Conservation (phyloP, 176 grass and related monocot genomes). For the Echinochloa phyllopogon region DNA sequence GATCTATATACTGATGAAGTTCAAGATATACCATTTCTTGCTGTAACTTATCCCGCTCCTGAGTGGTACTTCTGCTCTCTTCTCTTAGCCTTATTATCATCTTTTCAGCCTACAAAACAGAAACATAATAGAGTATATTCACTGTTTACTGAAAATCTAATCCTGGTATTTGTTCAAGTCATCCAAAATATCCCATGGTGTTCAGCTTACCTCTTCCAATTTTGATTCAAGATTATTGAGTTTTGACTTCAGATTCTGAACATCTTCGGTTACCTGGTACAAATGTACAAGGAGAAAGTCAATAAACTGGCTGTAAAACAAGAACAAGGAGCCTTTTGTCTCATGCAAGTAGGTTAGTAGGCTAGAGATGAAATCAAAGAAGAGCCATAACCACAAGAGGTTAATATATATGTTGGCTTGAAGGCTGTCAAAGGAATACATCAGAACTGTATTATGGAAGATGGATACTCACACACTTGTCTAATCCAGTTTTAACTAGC, state of each 20-base stretch:
- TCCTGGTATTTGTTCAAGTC: conserved; percentile 13
- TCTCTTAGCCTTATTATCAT: conserved; percentile 77
- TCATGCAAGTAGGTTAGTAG: not conserved
- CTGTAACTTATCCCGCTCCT: conserved; percentile 78
- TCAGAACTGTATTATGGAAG: not conserved
- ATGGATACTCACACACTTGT: not conserved
- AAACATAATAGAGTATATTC: conserved; percentile 17
- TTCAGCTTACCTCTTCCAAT: conserved; percentile 78
- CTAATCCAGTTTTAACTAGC: conserved; percentile 2
- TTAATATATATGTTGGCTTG: not conserved
- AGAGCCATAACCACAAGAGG: not conserved
- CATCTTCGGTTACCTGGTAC: conserved; percentile 84
- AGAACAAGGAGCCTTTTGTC: not conserved
- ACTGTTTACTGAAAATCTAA: conserved; percentile 16
- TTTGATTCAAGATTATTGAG: conserved; percentile 80
- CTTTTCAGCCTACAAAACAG: conserved; percentile 76
- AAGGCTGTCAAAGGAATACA: not conserved
- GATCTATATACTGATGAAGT: conserved; percentile 1
- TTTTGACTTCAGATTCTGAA: conserved; percentile 88
- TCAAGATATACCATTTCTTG: conserved; percentile 77
- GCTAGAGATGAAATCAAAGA: not conserved
- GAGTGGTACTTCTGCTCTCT: conserved; percentile 67
- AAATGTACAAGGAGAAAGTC: conserved; percentile 39
- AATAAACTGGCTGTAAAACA: conserved; percentile 14
- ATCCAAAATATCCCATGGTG: conserved; percentile 27